Percentiles rank a stretch among this genome's conserved stretches.
Conservation (phyloP, 345 rosid species). For the Gossypium herbaceum region DNA sequence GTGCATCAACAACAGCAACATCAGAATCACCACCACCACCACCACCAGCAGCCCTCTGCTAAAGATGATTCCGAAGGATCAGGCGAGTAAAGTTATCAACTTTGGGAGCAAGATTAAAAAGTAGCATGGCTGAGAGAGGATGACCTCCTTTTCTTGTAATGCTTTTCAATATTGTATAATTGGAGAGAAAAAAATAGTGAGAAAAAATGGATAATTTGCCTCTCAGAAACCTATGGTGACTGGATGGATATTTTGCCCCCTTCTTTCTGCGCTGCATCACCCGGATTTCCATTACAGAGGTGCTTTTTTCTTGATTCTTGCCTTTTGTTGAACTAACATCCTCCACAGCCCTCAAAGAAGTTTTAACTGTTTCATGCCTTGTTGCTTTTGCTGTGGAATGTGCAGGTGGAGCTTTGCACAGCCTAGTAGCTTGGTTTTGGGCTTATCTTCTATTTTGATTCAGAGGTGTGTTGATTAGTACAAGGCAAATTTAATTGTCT, state of each 20-base stretch:
- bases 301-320: slow-evolving; percentile 23
- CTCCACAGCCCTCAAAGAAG: slow-evolving; percentile 6
- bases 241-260: slow-evolving; percentile 31
- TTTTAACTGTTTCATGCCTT: slow-evolving; percentile 13
- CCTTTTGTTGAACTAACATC: slow-evolving; percentile 8
- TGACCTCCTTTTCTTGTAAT: slow-evolving; percentile 32
- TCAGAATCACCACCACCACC: background rate
- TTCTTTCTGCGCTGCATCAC: slow-evolving; percentile 31
- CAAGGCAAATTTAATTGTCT: slow-evolving; percentile 37
- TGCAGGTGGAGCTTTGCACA: slow-evolving; percentile 69
- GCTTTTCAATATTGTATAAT: slow-evolving; percentile 45
- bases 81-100: slow-evolving; percentile 39
- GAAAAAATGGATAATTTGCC: slow-evolving; percentile 17
- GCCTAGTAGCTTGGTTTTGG: slow-evolving; percentile 33
- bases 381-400: slow-evolving; percentile 33
- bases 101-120: slow-evolving; percentile 20
- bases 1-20: slow-evolving; percentile 39
- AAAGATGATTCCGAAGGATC: slow-evolving; percentile 91
- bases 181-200: slow-evolving; percentile 24
- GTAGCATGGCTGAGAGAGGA: slow-evolving; percentile 34
- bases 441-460: slow-evolving; percentile 40
- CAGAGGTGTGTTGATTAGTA: slow-evolving; percentile 51
- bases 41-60: slow-evolving; percentile 30
- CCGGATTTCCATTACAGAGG: slow-evolving; percentile 41
- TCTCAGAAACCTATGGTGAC: slow-evolving; percentile 36